These are phyloP conservation scores for Crithidia acanthocephali DNA, from an alignment of 208 protist genomes.

Conservation along the genomic window DNA sequence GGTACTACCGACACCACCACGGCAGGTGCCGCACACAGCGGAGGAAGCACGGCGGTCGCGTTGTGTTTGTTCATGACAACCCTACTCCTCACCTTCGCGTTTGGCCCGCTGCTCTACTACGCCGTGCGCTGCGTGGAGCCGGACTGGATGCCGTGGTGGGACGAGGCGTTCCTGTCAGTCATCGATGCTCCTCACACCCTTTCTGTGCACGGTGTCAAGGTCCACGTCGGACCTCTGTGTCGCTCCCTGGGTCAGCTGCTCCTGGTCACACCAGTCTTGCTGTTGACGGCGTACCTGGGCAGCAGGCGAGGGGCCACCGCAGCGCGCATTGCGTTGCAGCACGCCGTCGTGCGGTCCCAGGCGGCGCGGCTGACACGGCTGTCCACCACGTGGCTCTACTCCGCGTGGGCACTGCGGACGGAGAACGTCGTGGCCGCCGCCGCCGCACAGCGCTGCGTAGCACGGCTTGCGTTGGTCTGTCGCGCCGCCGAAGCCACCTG, in stretches of 20 bases:
- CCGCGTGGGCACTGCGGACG: slow-evolving; percentile 21
- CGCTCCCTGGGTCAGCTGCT: background rate
- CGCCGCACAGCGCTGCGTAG: slow-evolving; percentile 12
- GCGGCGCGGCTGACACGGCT: background rate
- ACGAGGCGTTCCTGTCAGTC: background rate
- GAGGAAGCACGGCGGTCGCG: background rate
- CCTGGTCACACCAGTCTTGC: background rate
- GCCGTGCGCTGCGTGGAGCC: background rate
- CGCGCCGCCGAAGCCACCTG: background rate
- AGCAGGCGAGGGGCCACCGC: background rate
- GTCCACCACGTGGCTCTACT: slow-evolving; percentile 17
- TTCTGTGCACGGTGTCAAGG: background rate
- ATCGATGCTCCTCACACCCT: too few relatives aligned
- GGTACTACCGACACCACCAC: background rate
- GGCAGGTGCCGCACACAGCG: background rate
- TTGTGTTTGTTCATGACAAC: background rate
- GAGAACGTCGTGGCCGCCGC: slow-evolving; percentile 14
- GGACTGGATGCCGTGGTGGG: slow-evolving; percentile 7
- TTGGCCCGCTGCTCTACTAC: slow-evolving; percentile 1
- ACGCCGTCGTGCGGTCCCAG: background rate
- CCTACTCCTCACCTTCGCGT: background rate
- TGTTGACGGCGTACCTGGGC: background rate
- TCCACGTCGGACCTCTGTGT: background rate
- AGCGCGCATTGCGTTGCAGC: background rate
- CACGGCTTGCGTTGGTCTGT: slow-evolving; percentile 1